Evolutionary conservation across 2,329 filamentous ascomycete genomes (phyloP).

Genomic region (Capronia epimyces): DNA sequence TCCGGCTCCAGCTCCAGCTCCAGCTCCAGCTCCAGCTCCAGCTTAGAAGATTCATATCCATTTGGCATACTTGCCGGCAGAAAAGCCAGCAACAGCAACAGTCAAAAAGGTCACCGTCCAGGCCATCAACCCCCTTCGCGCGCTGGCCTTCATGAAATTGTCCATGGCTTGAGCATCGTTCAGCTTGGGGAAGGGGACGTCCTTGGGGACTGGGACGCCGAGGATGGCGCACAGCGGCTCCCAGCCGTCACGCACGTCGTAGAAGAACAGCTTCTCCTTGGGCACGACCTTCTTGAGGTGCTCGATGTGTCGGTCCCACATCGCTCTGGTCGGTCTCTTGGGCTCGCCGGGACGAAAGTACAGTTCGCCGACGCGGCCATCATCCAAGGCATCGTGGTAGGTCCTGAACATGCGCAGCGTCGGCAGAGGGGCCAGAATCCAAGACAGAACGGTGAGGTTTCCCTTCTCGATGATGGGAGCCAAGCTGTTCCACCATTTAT

Average conservation of each 20-base stretch:
- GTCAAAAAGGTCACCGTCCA: constrained; percentile 31
- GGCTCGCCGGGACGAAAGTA: constrained; percentile 26
- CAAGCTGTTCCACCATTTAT: constrained; percentile 39
- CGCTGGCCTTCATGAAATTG: constrained; percentile 26
- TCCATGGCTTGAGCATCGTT: constrained; percentile 29
- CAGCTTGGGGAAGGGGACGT: constrained; percentile 27
- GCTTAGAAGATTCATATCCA: not conserved
- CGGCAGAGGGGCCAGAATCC: constrained; percentile 26
- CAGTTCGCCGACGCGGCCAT: constrained; percentile 24
- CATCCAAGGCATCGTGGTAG: constrained; percentile 27
- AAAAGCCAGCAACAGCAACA: constrained; percentile 18
- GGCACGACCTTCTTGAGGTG: constrained; percentile 29
- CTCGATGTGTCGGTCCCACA: constrained; percentile 28
- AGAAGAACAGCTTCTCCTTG: constrained; percentile 35
- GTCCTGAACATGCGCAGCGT: constrained; percentile 26
- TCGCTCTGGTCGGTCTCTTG: constrained; percentile 24
- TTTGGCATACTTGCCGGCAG: constrained; percentile 15
- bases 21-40: not conserved
- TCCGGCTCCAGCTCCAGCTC: not conserved
- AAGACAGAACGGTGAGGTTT: constrained; percentile 26
- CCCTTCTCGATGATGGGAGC: constrained; percentile 27
- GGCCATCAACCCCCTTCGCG: constrained; percentile 30
- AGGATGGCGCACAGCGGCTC: constrained; percentile 30
- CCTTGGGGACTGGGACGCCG: constrained; percentile 28
- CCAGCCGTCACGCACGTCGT: constrained; percentile 33